Evolutionary conservation across 1,139 yeast species (phyloP), one percentile per base, ranked within the genome.

Genomic region (Diutina pseudorugosa): DNA sequence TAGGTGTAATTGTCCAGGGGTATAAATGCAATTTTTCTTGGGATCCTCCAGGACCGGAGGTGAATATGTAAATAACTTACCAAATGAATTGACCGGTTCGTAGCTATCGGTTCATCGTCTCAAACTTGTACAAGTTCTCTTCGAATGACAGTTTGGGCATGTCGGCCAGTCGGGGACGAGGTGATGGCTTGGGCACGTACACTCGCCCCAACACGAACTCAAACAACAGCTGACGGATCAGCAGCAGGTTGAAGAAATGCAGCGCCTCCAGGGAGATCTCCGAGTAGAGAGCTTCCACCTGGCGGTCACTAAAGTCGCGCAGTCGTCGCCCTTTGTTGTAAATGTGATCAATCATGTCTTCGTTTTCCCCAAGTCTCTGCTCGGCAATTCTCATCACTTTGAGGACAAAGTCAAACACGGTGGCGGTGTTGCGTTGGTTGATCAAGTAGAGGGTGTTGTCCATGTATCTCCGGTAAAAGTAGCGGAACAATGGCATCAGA

Each of bases 401-500:
- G 14, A 45, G 41, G 2, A 45, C 27, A 18, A 45, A 45, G 12
- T 45, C 49, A 16, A 45, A 45, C 21, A 45, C 14, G 4, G 18
- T 45, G 2, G 40, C 49, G 8, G 41, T 25, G 40, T 45, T 45
- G n/a, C 40, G 19, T 14, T 45, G 36, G 18, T 45, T 45, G 21
- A 45, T 5, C 14, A 45, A 21, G 30, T n/a, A 45, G n/a, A 45
- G 40, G 3, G 23, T 7, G 16, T 45, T 45, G 14, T 45, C 40
- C 19, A 16, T 23, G 21, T 27, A 45, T 9, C 49, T 3, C 5
- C 21, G 20, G 40, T 45, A 45, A 25, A 45, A 25, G 40, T 21
- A 45, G 49, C 49, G 49, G 30, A 45, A 45, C n/a, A 45, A n/a
- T 27, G 49, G 49, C 49, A 45, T 45, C 49, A 45, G 49, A 16